phyloP scores from a whole-genome alignment of 768 basidiomycete genomes.

The Leccinum fibrillosum region DNA sequence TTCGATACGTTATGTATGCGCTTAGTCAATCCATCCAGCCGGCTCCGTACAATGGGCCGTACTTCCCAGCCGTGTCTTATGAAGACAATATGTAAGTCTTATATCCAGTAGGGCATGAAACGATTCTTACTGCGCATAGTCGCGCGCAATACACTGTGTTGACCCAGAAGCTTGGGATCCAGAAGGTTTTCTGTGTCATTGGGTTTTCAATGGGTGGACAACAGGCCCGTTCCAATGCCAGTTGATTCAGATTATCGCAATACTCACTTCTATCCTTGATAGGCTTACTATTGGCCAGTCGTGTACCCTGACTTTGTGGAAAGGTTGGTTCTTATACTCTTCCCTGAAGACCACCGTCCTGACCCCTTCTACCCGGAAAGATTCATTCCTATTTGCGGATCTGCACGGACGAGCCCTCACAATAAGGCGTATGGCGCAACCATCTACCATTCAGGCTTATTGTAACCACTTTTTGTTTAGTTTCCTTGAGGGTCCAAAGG shows the following conservation, averaged over 20 bases:
- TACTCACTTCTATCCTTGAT: background rate
- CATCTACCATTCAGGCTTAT: background rate
- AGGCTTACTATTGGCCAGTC: conserved; percentile 58
- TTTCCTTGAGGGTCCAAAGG: conserved; percentile 59
- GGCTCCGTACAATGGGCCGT: conserved; percentile 55
- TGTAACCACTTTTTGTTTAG: conserved; percentile 30
- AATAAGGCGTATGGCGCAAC: conserved; percentile 47
- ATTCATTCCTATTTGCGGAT: conserved; percentile 46
- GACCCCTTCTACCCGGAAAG: conserved; percentile 12
- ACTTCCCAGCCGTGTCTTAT: conserved; percentile 56
- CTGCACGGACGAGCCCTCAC: conserved; percentile 54
- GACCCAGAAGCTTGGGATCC: conserved; percentile 26
- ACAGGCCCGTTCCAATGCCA: conserved; percentile 29
- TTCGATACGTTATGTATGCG: background rate
- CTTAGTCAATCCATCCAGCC: conserved; percentile 34
- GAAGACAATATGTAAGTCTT: conserved; percentile 51
- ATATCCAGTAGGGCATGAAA: background rate
- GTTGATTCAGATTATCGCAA: background rate
- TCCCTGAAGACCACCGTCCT: background rate
- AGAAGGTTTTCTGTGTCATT: conserved; percentile 26
- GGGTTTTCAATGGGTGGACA: conserved; percentile 65
- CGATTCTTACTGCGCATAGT: conserved; percentile 24
- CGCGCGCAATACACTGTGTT: conserved; percentile 58
- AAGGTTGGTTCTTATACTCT: conserved; percentile 28
- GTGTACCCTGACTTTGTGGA: conserved; percentile 56